Evolutionary conservation across 768 basidiomycete genomes (phyloP), one percentile per base, ranked within the genome.

Genomic region (Pleurotus ostreatus): DNA sequence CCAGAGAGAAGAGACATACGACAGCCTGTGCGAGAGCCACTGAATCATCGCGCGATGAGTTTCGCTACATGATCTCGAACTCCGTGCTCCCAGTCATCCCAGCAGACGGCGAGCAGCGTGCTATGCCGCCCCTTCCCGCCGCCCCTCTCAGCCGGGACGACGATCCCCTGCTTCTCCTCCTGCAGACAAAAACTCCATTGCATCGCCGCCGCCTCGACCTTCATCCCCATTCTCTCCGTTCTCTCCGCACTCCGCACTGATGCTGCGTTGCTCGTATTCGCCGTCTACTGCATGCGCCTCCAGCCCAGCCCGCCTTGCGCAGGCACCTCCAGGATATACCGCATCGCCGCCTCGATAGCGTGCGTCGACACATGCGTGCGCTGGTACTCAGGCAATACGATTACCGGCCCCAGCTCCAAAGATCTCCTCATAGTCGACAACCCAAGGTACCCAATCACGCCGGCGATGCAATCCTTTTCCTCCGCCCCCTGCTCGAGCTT

Each of bases 21-120:
- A 88, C 81, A 26, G 88, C 85, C 49, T 82, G 81, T 12, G 78
- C 78, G 23, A 90, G 69, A 56, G 70, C 65, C 53, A 68, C 69
- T 4, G 74, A 64, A 48, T 88, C 86, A 7, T 78, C 30, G 30
- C 11, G 64, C 60, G 61, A 78, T 73, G 53, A 63, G 55, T 37
- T 63, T 46, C 22, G 64, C 55, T 5, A 75, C 70, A 3, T 59
- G 55, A 26, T 76, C 72, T 46, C 67, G 62, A 0, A 51, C 67
- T 4, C 72, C 72, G 5, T 56, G 61, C 54, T 78, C 78, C 81
- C 82, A 85, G 49, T 78, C 75, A 45, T 78, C 76, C 77, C 75
- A 77, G 61, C 74, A 76, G 15, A 78, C 49, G 1, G 76, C 68
- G 44, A 79, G 56, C 22, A 76, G 3, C 0, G 65, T 57, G 30